Evolutionary conservation across 805 yeast genomes (phyloP), one percentile per base, ranked within the genome.

Genomic region (Wickerhamiella siamensis): DNA sequence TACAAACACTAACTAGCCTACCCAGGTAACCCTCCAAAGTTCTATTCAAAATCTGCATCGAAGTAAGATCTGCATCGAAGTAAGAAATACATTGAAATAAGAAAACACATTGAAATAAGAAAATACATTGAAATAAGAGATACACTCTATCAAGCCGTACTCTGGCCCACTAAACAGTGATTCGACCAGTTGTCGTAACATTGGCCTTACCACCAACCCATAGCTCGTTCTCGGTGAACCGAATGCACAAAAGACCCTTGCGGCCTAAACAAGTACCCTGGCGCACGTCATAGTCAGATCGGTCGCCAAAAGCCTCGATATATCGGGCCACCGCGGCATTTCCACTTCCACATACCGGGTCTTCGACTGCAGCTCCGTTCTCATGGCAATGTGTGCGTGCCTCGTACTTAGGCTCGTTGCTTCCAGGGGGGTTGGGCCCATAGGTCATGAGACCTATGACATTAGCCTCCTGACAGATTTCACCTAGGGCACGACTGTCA

Each of bases 331-430:
- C 49, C 1, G 53, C 49, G 2, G 51, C 54, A 34, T 51, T 50
- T 5, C 53, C 51, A 27, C 53, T 49, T 8, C 55, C 54, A 24
- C 52, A 47, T 2, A 49, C 52, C 8, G 51, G 52, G 22, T 48
- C 51, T 21, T 48, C 51, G 29, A 18, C 10, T 10, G 46, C 24
- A 10, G 27, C 40, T 8, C 43, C 42, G 2, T 10, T 37, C 2
- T n/a, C 31, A 1, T 48, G 45, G 3, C 46, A 51, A 31, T 47
- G 46, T 4, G 54, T 45, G 12, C 54, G 45, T 31, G 49, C 27
- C 19, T 49, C 48, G 31, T 43, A 41, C 12, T 41, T 24, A 15
- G 29, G 29, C 17, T 14, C 20, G 8, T 27, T 38, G 16, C 17
- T 21, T 2, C 44, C 27, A 32, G 26, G 45, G 4, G 47, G 39